phyloP scores from a whole-genome alignment of 192 early-diverging fungal genomes.

The Linnemannia elongata region DNA sequence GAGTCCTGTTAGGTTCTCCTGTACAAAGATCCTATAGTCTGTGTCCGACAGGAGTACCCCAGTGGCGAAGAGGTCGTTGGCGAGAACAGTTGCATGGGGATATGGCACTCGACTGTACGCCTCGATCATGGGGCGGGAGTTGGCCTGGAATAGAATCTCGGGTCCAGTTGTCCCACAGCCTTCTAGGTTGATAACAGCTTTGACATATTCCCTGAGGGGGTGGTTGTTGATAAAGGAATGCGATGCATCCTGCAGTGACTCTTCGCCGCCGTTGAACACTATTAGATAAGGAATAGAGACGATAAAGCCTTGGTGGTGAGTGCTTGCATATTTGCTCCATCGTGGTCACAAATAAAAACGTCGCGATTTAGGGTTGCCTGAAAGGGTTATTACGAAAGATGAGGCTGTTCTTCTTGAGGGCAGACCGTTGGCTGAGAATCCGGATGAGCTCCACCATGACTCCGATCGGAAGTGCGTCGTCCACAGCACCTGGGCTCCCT shows the following conservation, averaged over 20 bases:
- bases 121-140: conserved; percentile 75
- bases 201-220: conserved; percentile 61
- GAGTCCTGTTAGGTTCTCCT: conserved; percentile 71
- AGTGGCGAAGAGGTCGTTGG: conserved; percentile 69
- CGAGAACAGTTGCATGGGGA: conserved; percentile 77
- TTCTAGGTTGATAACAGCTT: conserved; percentile 83
- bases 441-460: conserved; percentile 77
- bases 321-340: not conserved
- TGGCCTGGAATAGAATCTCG: conserved; percentile 84
- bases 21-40: conserved; percentile 82
- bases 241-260: conserved; percentile 81
- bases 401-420: conserved; percentile 58
- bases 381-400: conserved; percentile 62
- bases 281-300: not conserved
- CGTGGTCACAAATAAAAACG: not conserved
- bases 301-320: not conserved
- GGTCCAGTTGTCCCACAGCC: conserved; percentile 75
- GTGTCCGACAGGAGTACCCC: conserved; percentile 80
- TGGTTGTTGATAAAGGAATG: conserved; percentile 79
- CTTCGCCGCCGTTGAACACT: conserved; percentile 86
- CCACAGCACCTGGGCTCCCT: conserved; percentile 67
- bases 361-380: not conserved
- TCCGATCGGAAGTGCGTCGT: conserved; percentile 76
- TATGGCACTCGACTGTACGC: conserved; percentile 72
- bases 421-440: conserved; percentile 57